Evolutionary conservation across 371 early-diverging fungal genomes (phyloP), one percentile per base, ranked within the genome.

Genomic region (Capillidium heterosporum): DNA sequence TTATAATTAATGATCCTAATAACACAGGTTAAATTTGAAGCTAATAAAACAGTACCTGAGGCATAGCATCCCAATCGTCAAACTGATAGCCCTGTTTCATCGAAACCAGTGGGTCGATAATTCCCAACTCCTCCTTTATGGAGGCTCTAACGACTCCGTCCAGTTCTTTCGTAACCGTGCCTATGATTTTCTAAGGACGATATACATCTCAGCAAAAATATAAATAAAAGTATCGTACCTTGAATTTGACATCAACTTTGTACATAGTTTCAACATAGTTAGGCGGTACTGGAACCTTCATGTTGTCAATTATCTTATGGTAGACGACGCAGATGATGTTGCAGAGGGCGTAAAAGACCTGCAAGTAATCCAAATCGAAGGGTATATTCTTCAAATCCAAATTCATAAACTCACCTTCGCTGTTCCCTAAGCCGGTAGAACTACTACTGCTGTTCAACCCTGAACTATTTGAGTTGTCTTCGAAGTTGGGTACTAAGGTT

Each of bases 361-460:
- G 55, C 15, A 55, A 39, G 29, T 55, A 55, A 55, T 55, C 55
- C 24, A 55, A 27, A 35, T 55, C 55, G 29, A 55, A 55, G 2
- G 55, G 55, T 39, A 55, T 28, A 42, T 55, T 55, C 10, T 28
- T 40, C 11, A 55, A 35, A 15, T 42, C 55, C 26, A 55, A 28
- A 23, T 55, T 55, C n/a, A 42, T 55, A 55, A 55, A 55, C 7
- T 55, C 55, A n/a, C n/a, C n/a, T n/a, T n/a, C n/a, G n/a, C n/a
- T n/a, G 26, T n/a, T 28, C 10, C 19, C 19, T 3, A 42, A 41
- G 15, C 27, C 27, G 10, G 26, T 55, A 8, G 4, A 26, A 4
- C 11, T 27, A 10, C 4, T 11, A 27, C 13, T 26, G 27, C 23
- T 48, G 5, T 8, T 27, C 21, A 3, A 7, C 3, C 23, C 48